Conservation (phyloP, 768 basidiomycete genomes). For the Russula sp. region DNA sequence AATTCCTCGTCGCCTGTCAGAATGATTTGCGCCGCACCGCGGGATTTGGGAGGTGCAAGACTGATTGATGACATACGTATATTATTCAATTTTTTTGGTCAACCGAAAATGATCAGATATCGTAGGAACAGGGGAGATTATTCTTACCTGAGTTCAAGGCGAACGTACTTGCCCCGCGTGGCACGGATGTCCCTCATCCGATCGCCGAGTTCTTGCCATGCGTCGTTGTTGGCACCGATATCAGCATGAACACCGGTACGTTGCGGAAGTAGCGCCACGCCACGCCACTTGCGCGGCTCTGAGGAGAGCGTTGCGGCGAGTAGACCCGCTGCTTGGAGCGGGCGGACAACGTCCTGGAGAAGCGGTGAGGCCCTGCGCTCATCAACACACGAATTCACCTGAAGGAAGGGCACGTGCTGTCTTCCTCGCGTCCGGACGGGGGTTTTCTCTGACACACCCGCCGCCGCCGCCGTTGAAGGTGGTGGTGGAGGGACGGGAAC, state of each 20-base stretch:
- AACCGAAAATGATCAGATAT: not conserved
- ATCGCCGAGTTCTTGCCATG: conserved; percentile 35
- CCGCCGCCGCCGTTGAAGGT: not conserved
- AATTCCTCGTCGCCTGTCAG: conserved; percentile 58
- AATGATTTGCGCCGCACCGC: conserved; percentile 51
- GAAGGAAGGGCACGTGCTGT: conserved; percentile 33
- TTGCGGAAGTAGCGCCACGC: conserved; percentile 50
- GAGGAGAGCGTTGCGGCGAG: conserved; percentile 40
- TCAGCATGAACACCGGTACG: conserved; percentile 8
- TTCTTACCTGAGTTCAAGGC: conserved; percentile 34
- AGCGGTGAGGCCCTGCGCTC: conserved; percentile 33
- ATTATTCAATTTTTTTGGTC: not conserved
- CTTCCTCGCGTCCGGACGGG: conserved; percentile 15
- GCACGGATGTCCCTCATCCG: conserved; percentile 34
- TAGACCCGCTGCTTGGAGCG: conserved; percentile 47
- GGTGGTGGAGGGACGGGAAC: conserved; percentile 39
- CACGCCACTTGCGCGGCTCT: conserved; percentile 47
- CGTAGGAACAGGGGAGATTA: not conserved
- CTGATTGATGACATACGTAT: conserved; percentile 33
- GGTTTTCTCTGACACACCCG: not conserved
- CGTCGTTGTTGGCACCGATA: conserved; percentile 7
- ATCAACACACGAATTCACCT: conserved; percentile 21
- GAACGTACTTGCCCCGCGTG: conserved; percentile 32
- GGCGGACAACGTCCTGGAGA: conserved; percentile 42
- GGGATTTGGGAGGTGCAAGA: conserved; percentile 47